A percentile compares a stretch with the other conserved stretches of the same genome.
Evolutionary conservation across 2,329 filamentous ascomycete genomes (phyloP).

Genomic region (Exophiala sp.): DNA sequence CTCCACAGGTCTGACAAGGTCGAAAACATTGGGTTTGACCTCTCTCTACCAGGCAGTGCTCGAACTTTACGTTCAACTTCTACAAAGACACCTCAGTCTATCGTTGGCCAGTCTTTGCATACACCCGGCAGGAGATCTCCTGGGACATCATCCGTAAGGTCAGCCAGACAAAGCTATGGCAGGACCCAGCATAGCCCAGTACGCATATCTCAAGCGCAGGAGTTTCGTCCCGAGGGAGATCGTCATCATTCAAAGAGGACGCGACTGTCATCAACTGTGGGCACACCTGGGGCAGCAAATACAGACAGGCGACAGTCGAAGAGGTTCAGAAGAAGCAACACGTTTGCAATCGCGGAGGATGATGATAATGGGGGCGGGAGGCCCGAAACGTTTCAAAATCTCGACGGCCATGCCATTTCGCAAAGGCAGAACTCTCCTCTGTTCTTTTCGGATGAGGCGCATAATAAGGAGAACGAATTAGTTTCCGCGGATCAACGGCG

Average conservation of each 20-base stretch:
- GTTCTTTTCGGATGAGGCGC: constrained; percentile 5
- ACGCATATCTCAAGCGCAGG: background rate
- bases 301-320: constrained; percentile 5
- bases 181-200: too few species aligned
- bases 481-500: background rate
- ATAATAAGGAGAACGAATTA: constrained; percentile 13
- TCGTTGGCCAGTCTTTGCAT: constrained; percentile 6
- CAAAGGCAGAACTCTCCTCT: constrained; percentile 6
- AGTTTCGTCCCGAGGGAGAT: background rate
- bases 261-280: constrained; percentile 7
- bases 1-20: constrained; percentile 41
- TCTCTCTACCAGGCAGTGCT: constrained; percentile 38
- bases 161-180: constrained; percentile 9
- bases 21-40: constrained; percentile 47
- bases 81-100: constrained; percentile 28
- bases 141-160: constrained; percentile 3
- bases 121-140: constrained; percentile 10
- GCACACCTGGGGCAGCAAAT: background rate
- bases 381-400: background rate
- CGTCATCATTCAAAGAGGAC: constrained; percentile 19
- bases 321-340: constrained; percentile 2
- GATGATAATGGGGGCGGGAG: background rate
- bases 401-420: background rate
- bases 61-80: constrained; percentile 29
- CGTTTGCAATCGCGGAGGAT: constrained; percentile 19